Conservation (phyloP, 1,284 basidiomycete species). For the Fomitiporia mediterranea region DNA sequence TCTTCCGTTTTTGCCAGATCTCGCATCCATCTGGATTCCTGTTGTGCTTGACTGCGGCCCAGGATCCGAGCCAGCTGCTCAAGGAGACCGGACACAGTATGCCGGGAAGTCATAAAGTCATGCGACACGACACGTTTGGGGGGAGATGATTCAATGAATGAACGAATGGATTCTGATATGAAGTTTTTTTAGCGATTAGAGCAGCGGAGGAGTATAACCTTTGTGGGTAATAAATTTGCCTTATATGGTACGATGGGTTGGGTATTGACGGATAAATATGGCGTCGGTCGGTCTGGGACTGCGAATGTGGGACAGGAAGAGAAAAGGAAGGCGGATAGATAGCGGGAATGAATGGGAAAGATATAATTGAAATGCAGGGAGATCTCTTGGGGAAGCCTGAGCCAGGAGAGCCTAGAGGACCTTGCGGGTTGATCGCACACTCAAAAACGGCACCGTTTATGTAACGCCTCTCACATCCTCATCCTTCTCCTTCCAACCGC, state of each 20-base stretch:
- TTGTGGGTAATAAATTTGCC: neutral
- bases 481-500: neutral
- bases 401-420: neutral
- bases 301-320: neutral
- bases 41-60: constrained; percentile 42
- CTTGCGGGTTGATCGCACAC: neutral
- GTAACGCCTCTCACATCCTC: neutral
- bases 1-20: constrained; percentile 27
- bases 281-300: no score
- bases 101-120: neutral
- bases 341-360: neutral
- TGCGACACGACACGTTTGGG: neutral
- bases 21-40: constrained; percentile 64
- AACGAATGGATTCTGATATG: neutral
- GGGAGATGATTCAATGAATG: neutral
- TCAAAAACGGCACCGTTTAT: neutral
- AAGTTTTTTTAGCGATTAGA: neutral
- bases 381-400: neutral
- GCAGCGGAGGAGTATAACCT: neutral
- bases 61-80: constrained; percentile 33
- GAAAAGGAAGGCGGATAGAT: no score
- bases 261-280: no score
- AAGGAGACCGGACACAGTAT: constrained; percentile 25
- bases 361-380: neutral
- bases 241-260: neutral